Conservation (phyloP, 805 yeast species). For the Metschnikowia reukaufii region DNA sequence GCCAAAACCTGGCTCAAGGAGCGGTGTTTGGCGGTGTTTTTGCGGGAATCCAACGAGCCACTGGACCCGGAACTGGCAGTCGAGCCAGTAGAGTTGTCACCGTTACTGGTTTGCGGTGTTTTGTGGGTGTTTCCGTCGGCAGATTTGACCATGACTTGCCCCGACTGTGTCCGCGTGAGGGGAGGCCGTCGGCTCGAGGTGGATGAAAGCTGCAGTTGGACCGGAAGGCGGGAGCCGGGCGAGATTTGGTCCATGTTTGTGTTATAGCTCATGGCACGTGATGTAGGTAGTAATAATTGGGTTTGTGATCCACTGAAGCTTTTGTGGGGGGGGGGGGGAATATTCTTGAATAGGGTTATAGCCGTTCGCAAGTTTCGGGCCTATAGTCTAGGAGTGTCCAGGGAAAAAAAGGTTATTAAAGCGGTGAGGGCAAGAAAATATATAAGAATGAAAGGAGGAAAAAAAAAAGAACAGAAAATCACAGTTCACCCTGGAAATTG, state of each 20-base stretch:
- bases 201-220: conserved; percentile 1
- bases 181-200: conserved; percentile 15
- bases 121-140: conserved; percentile 1
- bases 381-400: too few species aligned
- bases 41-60: conserved; percentile 13
- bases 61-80: too few species aligned
- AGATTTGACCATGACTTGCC: conserved; percentile 1
- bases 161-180: conserved; percentile 8
- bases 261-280: not conserved
- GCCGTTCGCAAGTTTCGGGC: too few species aligned
- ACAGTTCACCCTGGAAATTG: too few species aligned
- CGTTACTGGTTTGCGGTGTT: not conserved
- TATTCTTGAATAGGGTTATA: too few species aligned
- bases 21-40: conserved; percentile 11
- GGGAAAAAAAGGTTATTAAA: too few species aligned
- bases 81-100: conserved; percentile 3
- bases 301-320: too few species aligned
- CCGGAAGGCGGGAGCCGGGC: not conserved
- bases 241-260: not conserved
- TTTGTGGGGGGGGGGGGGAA: too few species aligned
- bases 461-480: too few species aligned
- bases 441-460: too few species aligned
- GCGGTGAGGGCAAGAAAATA: too few species aligned
- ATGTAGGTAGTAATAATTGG: too few species aligned
- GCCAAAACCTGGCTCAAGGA: conserved; percentile 19